A percentile compares a stretch with the other conserved stretches of the same genome.
Evolutionary conservation across 2,329 filamentous ascomycete genomes (phyloP).

Genomic region (Aspergillus sp.): DNA sequence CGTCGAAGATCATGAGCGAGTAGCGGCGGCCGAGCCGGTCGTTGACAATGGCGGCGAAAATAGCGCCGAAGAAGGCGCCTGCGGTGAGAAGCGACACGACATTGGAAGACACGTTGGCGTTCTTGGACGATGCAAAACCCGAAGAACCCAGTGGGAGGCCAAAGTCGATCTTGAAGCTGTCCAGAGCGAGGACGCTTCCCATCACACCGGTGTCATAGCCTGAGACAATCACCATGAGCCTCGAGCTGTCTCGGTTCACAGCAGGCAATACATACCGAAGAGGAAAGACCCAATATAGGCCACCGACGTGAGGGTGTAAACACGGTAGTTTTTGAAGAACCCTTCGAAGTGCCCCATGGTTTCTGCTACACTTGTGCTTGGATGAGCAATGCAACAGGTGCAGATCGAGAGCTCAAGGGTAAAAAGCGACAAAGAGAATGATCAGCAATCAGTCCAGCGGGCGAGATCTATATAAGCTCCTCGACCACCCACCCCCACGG

Average conservation of each 20-base stretch:
- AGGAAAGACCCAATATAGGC: conserved; percentile 37
- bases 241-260: no score
- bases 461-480: no score
- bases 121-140: conserved; percentile 24
- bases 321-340: conserved; percentile 35
- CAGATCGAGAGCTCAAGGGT: background rate
- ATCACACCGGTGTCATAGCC: conserved; percentile 37
- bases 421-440: no score
- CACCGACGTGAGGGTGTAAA: conserved; percentile 36
- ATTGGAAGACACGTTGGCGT: conserved; percentile 30
- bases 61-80: conserved; percentile 32
- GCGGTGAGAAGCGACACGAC: conserved; percentile 30
- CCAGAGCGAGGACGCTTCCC: conserved; percentile 31
- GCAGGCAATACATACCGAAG: conserved; percentile 26
- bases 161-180: conserved; percentile 34
- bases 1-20: conserved; percentile 24
- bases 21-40: conserved; percentile 27
- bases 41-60: conserved; percentile 26
- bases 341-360: background rate
- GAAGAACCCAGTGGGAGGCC: conserved; percentile 23
- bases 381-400: background rate
- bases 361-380: background rate
- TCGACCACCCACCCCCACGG: no score
- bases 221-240: conserved; percentile 8
- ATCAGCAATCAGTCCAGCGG: no score